Evolutionary conservation across 2,329 filamentous ascomycete genomes (phyloP), one percentile per base, ranked within the genome.

Genomic region (Onygenales sp.): DNA sequence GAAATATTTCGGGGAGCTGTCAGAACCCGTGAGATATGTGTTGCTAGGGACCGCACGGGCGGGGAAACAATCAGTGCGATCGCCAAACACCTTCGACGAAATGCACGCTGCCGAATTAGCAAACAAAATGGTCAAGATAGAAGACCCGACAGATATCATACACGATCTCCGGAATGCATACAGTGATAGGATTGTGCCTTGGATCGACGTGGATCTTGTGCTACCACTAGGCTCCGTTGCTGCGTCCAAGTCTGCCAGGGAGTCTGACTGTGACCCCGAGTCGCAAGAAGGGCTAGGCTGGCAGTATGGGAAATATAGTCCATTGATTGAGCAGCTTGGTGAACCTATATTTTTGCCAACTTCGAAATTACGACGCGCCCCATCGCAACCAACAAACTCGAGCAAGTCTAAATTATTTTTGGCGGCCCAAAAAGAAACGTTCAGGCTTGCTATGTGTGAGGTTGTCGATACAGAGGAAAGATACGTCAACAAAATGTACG

Each of bases 101-200:
- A 85, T 92, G 69, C 93, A 98, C 78, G 90, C 92, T 17, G 93
- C 91, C 43, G 88, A 95, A 63, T 74, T 98, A 55, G 91, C 92
- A 51, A 86, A 87, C 68, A 82, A 83, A 50, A 93, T 97, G 85
- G 80, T 84, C 58, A 85, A 81, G 72, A 85, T 92, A 59, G 89
- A 95, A 46, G 87, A 90, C 66, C 80, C 84, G 1, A 73, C 76
- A 41, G 85, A 90, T 13, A 80, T 93, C 31, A 80, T 94, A 53
- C 77, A 80, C 43, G 84, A 86, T 55, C 75, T 98, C 52, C 81
- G 86, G 54, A 80, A 82, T 53, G 87, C 90, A 13, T 79, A 95
- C 56, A 86, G 87, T 63, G 85, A 91, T 39, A 89, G 94, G 66
- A 85, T 86, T 60, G 75, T 94, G 54, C 89, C 84, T 61, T 92